phyloP scores from a whole-genome alignment of 169 alveolate genomes.

The Plasmodium cynomolgi region DNA sequence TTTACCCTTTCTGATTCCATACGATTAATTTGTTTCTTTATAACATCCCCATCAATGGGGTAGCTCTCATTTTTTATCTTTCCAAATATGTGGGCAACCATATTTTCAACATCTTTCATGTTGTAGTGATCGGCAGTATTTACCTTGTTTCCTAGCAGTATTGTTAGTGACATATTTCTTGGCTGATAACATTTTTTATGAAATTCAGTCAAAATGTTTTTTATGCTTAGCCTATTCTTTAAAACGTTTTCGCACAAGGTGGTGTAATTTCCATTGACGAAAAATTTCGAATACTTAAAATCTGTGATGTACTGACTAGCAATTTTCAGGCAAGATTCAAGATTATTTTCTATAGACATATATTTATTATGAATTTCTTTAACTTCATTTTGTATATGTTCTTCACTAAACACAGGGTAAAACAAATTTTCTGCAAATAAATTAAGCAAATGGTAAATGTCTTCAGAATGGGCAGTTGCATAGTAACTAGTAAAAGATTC shows the following conservation, averaged over 20 bases:
- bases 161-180: conserved; percentile 61
- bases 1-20: conserved; percentile 3
- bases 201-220: conserved; percentile 31
- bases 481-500: conserved; percentile 54
- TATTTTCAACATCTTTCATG: conserved; percentile 64
- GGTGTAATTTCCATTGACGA: conserved; percentile 59
- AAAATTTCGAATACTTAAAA: conserved; percentile 65
- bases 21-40: background rate
- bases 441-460: conserved; percentile 51
- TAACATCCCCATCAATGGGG: background rate
- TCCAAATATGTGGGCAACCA: conserved; percentile 52
- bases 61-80: conserved; percentile 29
- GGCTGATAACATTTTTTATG: conserved; percentile 73
- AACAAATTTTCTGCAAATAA: conserved; percentile 72
- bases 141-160: conserved; percentile 51
- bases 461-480: conserved; percentile 57
- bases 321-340: conserved; percentile 43
- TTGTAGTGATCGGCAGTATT: conserved; percentile 31
- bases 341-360: conserved; percentile 56
- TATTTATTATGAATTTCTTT: conserved; percentile 53
- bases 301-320: conserved; percentile 48
- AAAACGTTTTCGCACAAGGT: conserved; percentile 70
- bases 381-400: conserved; percentile 48
- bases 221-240: conserved; percentile 51
- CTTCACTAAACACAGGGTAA: conserved; percentile 69